A percentile compares a stretch with the other conserved stretches of the same genome.
These are phyloP conservation scores for Apiospora pterosperma DNA, from an alignment of 2,329 filamentous ascomycete genomes.

Conservation along the genomic window DNA sequence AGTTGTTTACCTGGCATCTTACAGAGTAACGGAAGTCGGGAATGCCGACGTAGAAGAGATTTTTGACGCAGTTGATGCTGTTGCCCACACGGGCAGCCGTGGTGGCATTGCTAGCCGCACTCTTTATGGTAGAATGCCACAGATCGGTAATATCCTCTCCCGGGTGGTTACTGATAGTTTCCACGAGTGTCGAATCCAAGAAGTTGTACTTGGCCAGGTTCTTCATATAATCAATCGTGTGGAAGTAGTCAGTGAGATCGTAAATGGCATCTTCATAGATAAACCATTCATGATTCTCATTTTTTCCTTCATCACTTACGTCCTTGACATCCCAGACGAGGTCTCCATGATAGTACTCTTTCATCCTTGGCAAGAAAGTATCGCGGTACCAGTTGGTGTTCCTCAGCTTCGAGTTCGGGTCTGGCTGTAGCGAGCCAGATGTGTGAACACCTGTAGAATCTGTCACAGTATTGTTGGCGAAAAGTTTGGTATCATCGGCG, in stretches of 20 bases:
- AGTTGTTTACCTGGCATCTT: conserved; percentile 85
- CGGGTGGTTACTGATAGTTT: conserved; percentile 69
- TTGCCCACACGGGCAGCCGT: conserved; percentile 51
- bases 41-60: conserved; percentile 78
- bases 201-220: conserved; percentile 62
- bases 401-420: conserved; percentile 55
- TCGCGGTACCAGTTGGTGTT: conserved; percentile 73
- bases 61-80: conserved; percentile 76
- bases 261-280: conserved; percentile 75
- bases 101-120: conserved; percentile 48
- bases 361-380: conserved; percentile 73
- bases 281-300: conserved; percentile 73
- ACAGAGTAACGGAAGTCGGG: conserved; percentile 78
- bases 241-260: conserved; percentile 89
- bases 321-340: conserved; percentile 65
- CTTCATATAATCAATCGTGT: conserved; percentile 62
- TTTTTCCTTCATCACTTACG: conserved; percentile 62
- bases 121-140: conserved; percentile 54
- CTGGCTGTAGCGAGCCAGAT: conserved; percentile 60
- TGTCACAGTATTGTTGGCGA: conserved; percentile 59
- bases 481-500: conserved; percentile 47
- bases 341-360: conserved; percentile 82
- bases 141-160: conserved; percentile 73
- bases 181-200: conserved; percentile 64
- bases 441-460: conserved; percentile 60